Evolutionary conservation across 2,329 filamentous ascomycete species (phyloP).

Genomic region (Trichophyton verrucosum): DNA sequence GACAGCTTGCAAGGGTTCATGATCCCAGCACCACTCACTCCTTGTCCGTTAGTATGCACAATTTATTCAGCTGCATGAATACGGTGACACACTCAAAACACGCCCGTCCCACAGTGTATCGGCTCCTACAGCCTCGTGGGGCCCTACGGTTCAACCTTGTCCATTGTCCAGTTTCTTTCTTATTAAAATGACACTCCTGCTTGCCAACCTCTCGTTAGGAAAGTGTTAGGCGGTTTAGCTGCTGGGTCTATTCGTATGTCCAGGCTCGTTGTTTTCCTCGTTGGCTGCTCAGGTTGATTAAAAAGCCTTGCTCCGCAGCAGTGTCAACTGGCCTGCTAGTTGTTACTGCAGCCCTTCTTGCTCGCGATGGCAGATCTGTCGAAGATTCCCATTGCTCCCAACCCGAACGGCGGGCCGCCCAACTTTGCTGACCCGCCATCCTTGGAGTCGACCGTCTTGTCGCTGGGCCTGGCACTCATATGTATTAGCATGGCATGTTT

Average conservation of each 20-base stretch:
- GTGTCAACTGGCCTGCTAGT: not conserved
- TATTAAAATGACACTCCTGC: conserved; percentile 1
- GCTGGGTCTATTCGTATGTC: not conserved
- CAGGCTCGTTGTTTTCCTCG: not conserved
- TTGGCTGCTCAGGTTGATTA: not conserved
- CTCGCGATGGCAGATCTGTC: not conserved
- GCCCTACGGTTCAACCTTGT: not conserved
- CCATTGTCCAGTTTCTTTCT: not conserved
- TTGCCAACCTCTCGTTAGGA: not conserved
- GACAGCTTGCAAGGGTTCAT: not conserved
- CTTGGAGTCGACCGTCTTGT: not conserved
- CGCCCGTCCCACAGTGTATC: not conserved
- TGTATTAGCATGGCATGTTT: not conserved
- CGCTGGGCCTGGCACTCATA: not conserved
- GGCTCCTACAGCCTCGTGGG: conserved; percentile 3
- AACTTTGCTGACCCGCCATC: not conserved
- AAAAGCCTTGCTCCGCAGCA: not conserved
- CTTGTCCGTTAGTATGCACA: not conserved
- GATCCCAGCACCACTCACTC: not conserved
- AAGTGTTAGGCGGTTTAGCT: not conserved
- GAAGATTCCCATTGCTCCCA: conserved; percentile 1
- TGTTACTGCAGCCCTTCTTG: too few species aligned
- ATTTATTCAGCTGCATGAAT: conserved; percentile 3
- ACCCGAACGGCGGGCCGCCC: not conserved
- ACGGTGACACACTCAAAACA: conserved; percentile 1